phyloP scores from a whole-genome alignment of 2,329 filamentous ascomycete species.

The Nigrograna mackinnonii region DNA sequence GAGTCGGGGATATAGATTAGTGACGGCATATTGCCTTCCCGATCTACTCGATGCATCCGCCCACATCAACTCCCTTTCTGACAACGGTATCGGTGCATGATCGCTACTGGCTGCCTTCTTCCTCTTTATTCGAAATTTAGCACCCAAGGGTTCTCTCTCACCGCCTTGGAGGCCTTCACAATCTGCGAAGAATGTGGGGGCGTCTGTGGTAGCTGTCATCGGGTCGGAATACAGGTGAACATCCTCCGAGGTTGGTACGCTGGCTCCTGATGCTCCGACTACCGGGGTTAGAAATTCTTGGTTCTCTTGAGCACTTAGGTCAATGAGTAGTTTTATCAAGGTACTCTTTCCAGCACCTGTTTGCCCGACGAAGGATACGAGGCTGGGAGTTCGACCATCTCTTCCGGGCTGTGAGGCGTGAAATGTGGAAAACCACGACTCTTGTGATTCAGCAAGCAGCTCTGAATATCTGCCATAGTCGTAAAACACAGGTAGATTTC shows the following conservation, averaged over 20 bases:
- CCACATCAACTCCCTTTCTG: slow-evolving; percentile 17
- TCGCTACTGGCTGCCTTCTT: slow-evolving; percentile 1
- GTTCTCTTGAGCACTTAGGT: slow-evolving; percentile 19
- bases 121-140: slow-evolving; percentile 1
- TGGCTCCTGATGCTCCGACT: slow-evolving; percentile 43
- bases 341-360: slow-evolving; percentile 54
- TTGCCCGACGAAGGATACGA: slow-evolving; percentile 47
- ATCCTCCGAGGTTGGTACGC: slow-evolving; percentile 54
- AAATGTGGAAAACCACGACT: slow-evolving; percentile 10
- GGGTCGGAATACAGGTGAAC: slow-evolving; percentile 58
- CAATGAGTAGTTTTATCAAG: slow-evolving; percentile 53
- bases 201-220: slow-evolving; percentile 37
- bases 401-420: not conserved
- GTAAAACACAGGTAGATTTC: slow-evolving; percentile 11
- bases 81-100: too few species aligned
- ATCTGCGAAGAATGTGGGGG: slow-evolving; percentile 53
- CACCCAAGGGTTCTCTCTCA: slow-evolving; percentile 40
- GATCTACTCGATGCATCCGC: slow-evolving; percentile 14
- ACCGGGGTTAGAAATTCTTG: slow-evolving; percentile 46
- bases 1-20: slow-evolving; percentile 44
- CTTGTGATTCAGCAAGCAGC: slow-evolving; percentile 7
- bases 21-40: slow-evolving; percentile 43
- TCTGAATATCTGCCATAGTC: slow-evolving; percentile 14
- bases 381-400: not conserved
- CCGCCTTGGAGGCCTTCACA: slow-evolving; percentile 57